Conservation (phyloP, 2,329 filamentous ascomycete genomes). For the Rhynchosporium graminicola region DNA sequence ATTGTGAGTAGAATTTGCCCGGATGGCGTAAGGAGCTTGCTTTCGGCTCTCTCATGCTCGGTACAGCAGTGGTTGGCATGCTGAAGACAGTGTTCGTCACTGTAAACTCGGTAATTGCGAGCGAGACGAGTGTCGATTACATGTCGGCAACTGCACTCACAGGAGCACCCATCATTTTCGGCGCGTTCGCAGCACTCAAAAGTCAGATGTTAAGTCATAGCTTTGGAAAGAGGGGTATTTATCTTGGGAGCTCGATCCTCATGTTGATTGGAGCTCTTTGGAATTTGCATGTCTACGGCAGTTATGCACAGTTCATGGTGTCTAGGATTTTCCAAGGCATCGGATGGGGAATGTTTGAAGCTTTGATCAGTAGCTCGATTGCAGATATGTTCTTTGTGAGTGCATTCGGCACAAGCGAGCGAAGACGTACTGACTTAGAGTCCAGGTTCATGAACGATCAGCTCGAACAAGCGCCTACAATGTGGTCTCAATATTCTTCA, state of each 20-base stretch:
- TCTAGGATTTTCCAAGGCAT: slow-evolving; percentile 57
- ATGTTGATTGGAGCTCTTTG: slow-evolving; percentile 53
- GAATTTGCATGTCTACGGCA: slow-evolving; percentile 48
- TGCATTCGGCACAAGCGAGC: slow-evolving; percentile 1
- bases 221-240: slow-evolving; percentile 56
- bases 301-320: slow-evolving; percentile 51
- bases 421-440: slow-evolving; percentile 29
- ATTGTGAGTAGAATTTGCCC: slow-evolving; percentile 54
- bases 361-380: slow-evolving; percentile 53
- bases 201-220: slow-evolving; percentile 48
- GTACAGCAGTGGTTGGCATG: slow-evolving; percentile 50
- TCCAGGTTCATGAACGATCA: slow-evolving; percentile 55
- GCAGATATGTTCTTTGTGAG: slow-evolving; percentile 60
- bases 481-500: slow-evolving; percentile 48
- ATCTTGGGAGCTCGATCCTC: slow-evolving; percentile 48
- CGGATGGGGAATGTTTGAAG: slow-evolving; percentile 61
- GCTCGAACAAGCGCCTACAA: slow-evolving; percentile 49
- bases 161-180: slow-evolving; percentile 54
- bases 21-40: slow-evolving; percentile 55
- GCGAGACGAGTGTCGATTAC: slow-evolving; percentile 48
- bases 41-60: slow-evolving; percentile 49
- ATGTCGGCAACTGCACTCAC: slow-evolving; percentile 52
- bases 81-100: slow-evolving; percentile 57
- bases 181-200: slow-evolving; percentile 48
- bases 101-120: slow-evolving; percentile 49